Evolutionary conservation across 345 rosid genomes (phyloP).

Genomic region (Eucalyptus polybractea): DNA sequence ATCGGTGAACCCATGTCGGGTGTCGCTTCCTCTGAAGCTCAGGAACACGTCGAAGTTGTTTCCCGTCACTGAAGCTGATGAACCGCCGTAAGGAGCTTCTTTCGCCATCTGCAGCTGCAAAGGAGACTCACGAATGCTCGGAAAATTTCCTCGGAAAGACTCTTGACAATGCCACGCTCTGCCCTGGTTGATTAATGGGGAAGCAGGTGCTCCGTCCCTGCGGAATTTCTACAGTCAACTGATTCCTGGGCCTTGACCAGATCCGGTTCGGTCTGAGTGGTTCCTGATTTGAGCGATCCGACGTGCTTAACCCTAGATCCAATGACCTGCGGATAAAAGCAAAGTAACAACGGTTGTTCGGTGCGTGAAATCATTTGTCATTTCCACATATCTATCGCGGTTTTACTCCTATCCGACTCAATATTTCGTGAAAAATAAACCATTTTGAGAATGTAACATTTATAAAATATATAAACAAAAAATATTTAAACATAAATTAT

Average conservation of each 20-base stretch:
- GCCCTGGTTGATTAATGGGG: not conserved
- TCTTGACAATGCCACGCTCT: not conserved
- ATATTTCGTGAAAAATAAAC: too few relatives aligned
- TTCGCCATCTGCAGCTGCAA: not conserved
- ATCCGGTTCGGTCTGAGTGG: fast-evolving
- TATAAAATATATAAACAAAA: too few relatives aligned
- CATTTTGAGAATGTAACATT: too few relatives aligned
- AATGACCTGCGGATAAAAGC: fast-evolving
- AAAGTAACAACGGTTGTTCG: too few relatives aligned
- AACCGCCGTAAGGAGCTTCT: not conserved
- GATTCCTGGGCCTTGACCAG: fast-evolving
- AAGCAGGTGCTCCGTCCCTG: too few relatives aligned
- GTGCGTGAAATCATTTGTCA: too few relatives aligned
- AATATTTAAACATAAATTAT: too few relatives aligned
- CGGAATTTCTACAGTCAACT: too few relatives aligned
- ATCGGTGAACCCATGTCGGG: not conserved
- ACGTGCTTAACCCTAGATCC: fast-evolving
- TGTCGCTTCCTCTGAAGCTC: not conserved
- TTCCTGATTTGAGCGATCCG: too few relatives aligned
- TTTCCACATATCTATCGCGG: fast-evolving
- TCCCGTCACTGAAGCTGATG: not conserved
- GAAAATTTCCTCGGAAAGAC: not conserved
- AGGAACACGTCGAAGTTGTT: not conserved
- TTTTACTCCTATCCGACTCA: too few relatives aligned
- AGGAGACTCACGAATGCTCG: not conserved